These are phyloP conservation scores for Naganishia randhawae DNA, from an alignment of 768 basidiomycete genomes.

Conservation along the genomic window DNA sequence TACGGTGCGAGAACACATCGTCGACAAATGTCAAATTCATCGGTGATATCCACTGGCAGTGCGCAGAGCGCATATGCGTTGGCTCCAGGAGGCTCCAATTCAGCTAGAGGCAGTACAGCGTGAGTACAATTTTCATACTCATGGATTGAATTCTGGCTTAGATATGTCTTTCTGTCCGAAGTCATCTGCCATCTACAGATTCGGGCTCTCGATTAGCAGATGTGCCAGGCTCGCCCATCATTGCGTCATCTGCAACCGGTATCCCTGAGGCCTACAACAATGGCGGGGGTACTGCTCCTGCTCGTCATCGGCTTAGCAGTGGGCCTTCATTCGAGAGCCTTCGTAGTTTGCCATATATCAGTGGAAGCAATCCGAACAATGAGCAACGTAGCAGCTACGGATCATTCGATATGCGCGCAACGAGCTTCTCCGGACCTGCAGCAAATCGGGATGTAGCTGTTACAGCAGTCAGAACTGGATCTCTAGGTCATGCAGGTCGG, in stretches of 20 bases:
- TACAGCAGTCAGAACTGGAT: conserved; percentile 40
- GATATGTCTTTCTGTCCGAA: conserved; percentile 8
- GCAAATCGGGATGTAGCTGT: conserved; percentile 36
- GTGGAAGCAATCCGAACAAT: neutral
- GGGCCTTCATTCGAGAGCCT: conserved; percentile 47
- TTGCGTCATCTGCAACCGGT: conserved; percentile 41
- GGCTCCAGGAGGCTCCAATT: neutral
- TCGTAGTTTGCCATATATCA: conserved; percentile 35
- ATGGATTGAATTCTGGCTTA: conserved; percentile 20
- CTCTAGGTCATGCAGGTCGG: conserved; percentile 36
- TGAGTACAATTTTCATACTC: conserved; percentile 29
- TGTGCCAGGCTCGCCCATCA: conserved; percentile 29
- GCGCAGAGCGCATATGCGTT: conserved; percentile 33
- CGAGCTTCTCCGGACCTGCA: conserved; percentile 45
- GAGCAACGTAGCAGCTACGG: conserved; percentile 28
- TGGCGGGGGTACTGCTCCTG: conserved; percentile 26
- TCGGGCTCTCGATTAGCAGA: conserved; percentile 19
- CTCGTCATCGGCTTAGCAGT: conserved; percentile 32
- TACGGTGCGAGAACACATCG: conserved; percentile 35
- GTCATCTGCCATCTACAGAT: conserved; percentile 43
- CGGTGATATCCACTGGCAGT: conserved; percentile 42
- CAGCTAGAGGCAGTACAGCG: conserved; percentile 4
- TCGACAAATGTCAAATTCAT: conserved; percentile 44
- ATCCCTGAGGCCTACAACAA: conserved; percentile 31
- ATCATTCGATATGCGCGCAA: conserved; percentile 38